A percentile compares a stretch with the other conserved stretches of the same genome.
These are phyloP conservation scores for Colletotrichum australisinense DNA, from an alignment of 2,329 filamentous ascomycete genomes.

Conservation along the genomic window DNA sequence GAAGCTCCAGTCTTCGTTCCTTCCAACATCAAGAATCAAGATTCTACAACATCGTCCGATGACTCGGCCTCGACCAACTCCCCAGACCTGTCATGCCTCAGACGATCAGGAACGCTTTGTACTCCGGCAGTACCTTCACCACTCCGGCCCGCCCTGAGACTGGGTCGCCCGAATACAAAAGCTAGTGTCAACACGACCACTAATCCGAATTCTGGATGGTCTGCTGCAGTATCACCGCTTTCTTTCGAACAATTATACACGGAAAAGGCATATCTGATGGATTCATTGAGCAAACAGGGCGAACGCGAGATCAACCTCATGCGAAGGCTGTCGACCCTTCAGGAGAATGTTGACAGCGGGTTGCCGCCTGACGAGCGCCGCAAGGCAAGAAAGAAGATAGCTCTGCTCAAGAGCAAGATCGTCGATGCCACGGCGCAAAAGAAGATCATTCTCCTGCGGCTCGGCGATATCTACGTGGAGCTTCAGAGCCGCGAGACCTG, in stretches of 20 bases:
- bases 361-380: conserved; percentile 40
- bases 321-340: conserved; percentile 49
- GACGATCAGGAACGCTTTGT: not conserved
- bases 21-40: not conserved
- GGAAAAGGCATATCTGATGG: conserved; percentile 60
- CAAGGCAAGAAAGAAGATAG: conserved; percentile 53
- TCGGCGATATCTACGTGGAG: conserved; percentile 63
- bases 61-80: not conserved
- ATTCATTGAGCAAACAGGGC: conserved; percentile 54
- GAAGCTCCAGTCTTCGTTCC: conserved; percentile 14
- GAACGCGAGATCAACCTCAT: conserved; percentile 51
- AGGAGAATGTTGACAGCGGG: conserved; percentile 43
- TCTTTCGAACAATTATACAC: conserved; percentile 54
- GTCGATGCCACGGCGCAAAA: conserved; percentile 59
- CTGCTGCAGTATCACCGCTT: conserved; percentile 49
- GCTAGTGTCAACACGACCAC: conserved; percentile 2
- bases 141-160: not conserved
- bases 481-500: conserved; percentile 57
- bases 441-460: conserved; percentile 53
- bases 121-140: not conserved
- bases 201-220: conserved; percentile 26
- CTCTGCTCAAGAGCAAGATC: conserved; percentile 55
- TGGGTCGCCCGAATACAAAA: not conserved
- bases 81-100: not conserved
- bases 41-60: not conserved